These are phyloP conservation scores for Aspergillus clavatus DNA, from an alignment of 2,329 filamentous ascomycete genomes.

Conservation along the genomic window DNA sequence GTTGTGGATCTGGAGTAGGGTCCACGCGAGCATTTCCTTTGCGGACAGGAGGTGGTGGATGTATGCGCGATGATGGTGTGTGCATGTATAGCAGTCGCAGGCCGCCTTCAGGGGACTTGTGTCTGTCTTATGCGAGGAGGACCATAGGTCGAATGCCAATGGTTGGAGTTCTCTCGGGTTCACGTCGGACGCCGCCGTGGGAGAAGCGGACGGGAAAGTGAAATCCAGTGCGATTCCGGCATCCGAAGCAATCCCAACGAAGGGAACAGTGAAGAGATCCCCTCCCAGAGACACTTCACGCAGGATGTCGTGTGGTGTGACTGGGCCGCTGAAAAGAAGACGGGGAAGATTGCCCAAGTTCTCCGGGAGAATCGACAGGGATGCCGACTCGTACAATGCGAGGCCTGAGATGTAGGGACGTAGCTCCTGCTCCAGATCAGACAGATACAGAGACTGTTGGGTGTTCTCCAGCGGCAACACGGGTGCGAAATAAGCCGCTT, in stretches of 20 bases:
- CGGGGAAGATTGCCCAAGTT: constrained; percentile 62
- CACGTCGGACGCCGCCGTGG: constrained; percentile 7
- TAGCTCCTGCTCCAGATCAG: constrained; percentile 63
- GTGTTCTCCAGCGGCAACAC: constrained; percentile 70
- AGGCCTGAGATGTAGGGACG: constrained; percentile 59
- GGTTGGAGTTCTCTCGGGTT: constrained; percentile 31
- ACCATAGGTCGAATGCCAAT: constrained; percentile 77
- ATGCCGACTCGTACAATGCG: constrained; percentile 69
- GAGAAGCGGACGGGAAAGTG: constrained; percentile 54
- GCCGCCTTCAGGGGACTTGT: constrained; percentile 56
- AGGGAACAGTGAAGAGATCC: constrained; percentile 74
- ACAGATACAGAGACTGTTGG: constrained; percentile 74
- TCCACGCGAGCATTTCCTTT: constrained; percentile 97
- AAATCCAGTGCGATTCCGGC: constrained; percentile 81
- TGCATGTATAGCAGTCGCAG: constrained; percentile 81
- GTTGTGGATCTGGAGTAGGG: constrained; percentile 87
- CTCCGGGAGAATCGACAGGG: constrained; percentile 63
- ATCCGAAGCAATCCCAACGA: constrained; percentile 70
- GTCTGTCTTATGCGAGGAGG: constrained; percentile 55
- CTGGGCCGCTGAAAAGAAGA: constrained; percentile 65
- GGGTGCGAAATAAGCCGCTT: constrained; percentile 56
- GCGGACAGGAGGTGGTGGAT: constrained; percentile 81
- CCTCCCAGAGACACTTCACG: constrained; percentile 70
- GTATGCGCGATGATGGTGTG: constrained; percentile 77
- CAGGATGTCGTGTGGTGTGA: constrained; percentile 71